Conservation (phyloP, 1,139 yeast species). For the Debaryomyces subglobosus region DNA sequence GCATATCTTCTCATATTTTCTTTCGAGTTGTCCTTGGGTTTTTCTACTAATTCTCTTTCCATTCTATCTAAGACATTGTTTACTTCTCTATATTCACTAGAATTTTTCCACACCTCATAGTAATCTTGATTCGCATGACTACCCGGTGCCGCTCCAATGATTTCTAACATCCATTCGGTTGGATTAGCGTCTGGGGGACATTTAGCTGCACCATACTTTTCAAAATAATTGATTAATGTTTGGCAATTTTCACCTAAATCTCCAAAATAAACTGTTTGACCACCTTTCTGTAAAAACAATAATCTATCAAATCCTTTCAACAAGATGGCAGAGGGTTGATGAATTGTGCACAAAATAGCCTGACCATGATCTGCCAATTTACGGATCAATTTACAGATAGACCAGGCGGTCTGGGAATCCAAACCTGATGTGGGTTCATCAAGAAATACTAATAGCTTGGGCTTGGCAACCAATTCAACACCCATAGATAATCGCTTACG, state of each 20-base stretch:
- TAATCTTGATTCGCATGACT: conserved; percentile 22
- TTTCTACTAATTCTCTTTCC: conserved; percentile 31
- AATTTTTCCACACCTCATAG: conserved; percentile 36
- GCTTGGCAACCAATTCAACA: conserved; percentile 43
- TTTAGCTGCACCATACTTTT: conserved; percentile 48
- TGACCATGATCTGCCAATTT: conserved; percentile 47
- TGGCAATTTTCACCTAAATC: not conserved
- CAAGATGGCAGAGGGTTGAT: conserved; percentile 45
- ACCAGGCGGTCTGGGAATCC: conserved; percentile 42
- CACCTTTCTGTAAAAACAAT: conserved; percentile 57
- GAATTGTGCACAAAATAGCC: conserved; percentile 45
- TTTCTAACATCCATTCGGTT: too few relatives aligned
- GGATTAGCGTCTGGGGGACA: conserved; percentile 34
- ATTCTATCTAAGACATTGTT: conserved; percentile 27
- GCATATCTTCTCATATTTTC: conserved; percentile 29
- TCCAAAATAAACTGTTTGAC: conserved; percentile 31
- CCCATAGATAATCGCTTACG: conserved; percentile 42
- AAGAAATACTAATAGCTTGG: conserved; percentile 36
- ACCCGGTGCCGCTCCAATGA: too few relatives aligned
- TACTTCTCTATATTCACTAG: conserved; percentile 27
- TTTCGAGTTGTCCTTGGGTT: conserved; percentile 27
- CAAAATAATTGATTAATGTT: conserved; percentile 3
- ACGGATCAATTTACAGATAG: conserved; percentile 43
- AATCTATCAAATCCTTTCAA: conserved; percentile 39
- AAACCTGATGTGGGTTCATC: conserved; percentile 42